Evolutionary conservation across 2,329 filamentous ascomycete species (phyloP), one percentile per base, ranked within the genome.

Genomic region (Akanthomyces muscarius): DNA sequence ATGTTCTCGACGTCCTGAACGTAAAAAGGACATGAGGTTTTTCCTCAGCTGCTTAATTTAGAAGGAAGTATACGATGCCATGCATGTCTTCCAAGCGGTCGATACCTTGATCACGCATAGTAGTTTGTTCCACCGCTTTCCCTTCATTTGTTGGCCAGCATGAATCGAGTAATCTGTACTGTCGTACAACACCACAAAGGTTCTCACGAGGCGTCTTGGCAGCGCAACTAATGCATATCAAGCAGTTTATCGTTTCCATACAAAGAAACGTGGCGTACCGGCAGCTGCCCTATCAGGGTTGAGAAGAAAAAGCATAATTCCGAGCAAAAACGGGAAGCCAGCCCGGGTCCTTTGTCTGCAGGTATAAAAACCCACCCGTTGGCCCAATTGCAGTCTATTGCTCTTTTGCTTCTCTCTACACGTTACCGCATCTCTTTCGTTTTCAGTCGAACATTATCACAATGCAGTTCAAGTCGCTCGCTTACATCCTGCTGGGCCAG

Each of bases 131-230:
- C 38, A 41, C 13, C 38, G 38, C 2, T 5, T 41, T 14, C 23
- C n/a, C 38, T 18, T 23, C 38, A 28, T 13, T 18, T 28, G 42
- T n/a, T 23, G 30, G 30, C 42, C 28, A 14, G 42, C 28, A 38
- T 48, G 44, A 45, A n/a, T 38, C n/a, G 30, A 30, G 30, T n/a
- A 21, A 16, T 54, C 33, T 21, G 30, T n/a, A 21, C 21, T 42
- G 51, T 21, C 18, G 44, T 36, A 13, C 41, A 47, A 59, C 55
- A 55, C 56, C 62, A 64, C 50, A 61, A 61, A 47, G 62, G 62
- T 63, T 63, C 62, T 63, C 62, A 55, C 55, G 62, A 60, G 55
- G 54, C 60, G 55, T 36, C 62, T 63, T 63, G 62, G 62, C 62
- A 54, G 28, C 23, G 41, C 51, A 62, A 23, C 30, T 33, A 51